phyloP scores from a whole-genome alignment of 768 basidiomycete genomes.

The Boletales sp. region DNA sequence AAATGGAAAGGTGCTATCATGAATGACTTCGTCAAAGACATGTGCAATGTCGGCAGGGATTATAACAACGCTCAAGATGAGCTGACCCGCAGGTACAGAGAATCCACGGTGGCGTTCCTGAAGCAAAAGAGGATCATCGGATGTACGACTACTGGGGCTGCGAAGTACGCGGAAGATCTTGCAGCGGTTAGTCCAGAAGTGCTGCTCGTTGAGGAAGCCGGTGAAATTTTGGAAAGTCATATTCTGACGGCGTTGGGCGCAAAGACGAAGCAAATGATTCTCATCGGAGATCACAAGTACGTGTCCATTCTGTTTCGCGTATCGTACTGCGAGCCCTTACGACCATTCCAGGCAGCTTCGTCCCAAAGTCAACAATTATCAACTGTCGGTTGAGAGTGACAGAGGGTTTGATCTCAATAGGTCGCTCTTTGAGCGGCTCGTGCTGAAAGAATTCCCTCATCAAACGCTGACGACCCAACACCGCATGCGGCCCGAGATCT shows the following conservation, averaged over 20 bases:
- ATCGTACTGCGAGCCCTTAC: neutral
- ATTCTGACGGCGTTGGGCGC: constrained; percentile 55
- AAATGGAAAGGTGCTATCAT: constrained; percentile 39
- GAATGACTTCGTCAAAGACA: constrained; percentile 29
- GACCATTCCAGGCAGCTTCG: constrained; percentile 53
- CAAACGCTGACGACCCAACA: constrained; percentile 54
- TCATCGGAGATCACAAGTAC: constrained; percentile 76
- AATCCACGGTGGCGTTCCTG: constrained; percentile 36
- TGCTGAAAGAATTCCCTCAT: constrained; percentile 61
- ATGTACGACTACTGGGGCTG: constrained; percentile 69
- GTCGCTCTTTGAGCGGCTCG: constrained; percentile 68
- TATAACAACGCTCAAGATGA: constrained; percentile 42
- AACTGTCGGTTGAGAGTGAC: constrained; percentile 64
- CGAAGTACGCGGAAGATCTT: constrained; percentile 52
- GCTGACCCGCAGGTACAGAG: constrained; percentile 35
- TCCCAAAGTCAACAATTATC: constrained; percentile 67
- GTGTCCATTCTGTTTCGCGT: neutral
- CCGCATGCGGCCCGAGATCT: constrained; percentile 77
- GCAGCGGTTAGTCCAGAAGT: constrained; percentile 46
- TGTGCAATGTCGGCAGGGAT: constrained; percentile 32
- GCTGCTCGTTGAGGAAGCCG: constrained; percentile 69
- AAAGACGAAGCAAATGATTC: constrained; percentile 50
- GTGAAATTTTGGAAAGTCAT: constrained; percentile 70
- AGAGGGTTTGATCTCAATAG: constrained; percentile 65
- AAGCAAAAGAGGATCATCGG: constrained; percentile 55